A percentile compares a stretch with the other conserved stretches of the same genome.
Evolutionary conservation across 2,329 filamentous ascomycete genomes (phyloP).

Genomic region (Aureobasidium sp.): DNA sequence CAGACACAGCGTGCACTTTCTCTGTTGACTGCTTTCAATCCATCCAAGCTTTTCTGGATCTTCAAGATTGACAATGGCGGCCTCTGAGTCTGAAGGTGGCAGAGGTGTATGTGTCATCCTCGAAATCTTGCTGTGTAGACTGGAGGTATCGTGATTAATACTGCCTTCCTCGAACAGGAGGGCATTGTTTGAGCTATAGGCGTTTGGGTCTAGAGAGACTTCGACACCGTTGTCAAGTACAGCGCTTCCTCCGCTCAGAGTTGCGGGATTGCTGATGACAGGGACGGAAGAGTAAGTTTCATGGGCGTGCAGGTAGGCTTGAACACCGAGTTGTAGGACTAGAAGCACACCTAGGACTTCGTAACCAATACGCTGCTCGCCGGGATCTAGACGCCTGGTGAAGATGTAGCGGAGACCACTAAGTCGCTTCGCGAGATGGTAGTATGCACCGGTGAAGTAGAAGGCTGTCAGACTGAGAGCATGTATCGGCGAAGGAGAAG

Average conservation of each 20-base stretch:
- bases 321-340: slow-evolving; percentile 86
- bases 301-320: slow-evolving; percentile 84
- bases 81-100: slow-evolving; percentile 38
- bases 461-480: slow-evolving; percentile 88
- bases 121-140: slow-evolving; percentile 33
- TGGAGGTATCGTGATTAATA: slow-evolving; percentile 34
- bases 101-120: slow-evolving; percentile 44
- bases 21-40: slow-evolving; percentile 81
- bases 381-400: slow-evolving; percentile 76
- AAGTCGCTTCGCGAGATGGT: slow-evolving; percentile 90
- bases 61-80: slow-evolving; percentile 60
- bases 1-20: slow-evolving; percentile 95
- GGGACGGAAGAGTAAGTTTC: slow-evolving; percentile 53
- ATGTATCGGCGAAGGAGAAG: slow-evolving; percentile 84
- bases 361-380: slow-evolving; percentile 82
- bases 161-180: slow-evolving; percentile 61
- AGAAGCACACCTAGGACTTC: slow-evolving; percentile 93
- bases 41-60: slow-evolving; percentile 76
- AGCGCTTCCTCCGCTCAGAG: not conserved
- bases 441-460: slow-evolving; percentile 97
- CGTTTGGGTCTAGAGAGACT: slow-evolving; percentile 68
- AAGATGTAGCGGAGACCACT: slow-evolving; percentile 93
- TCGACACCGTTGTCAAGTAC: slow-evolving; percentile 58
- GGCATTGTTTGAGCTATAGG: slow-evolving; percentile 71
- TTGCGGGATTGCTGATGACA: slow-evolving; percentile 9